Evolutionary conservation across 257 asterid genomes (phyloP).

Genomic region (Vinca minor): DNA sequence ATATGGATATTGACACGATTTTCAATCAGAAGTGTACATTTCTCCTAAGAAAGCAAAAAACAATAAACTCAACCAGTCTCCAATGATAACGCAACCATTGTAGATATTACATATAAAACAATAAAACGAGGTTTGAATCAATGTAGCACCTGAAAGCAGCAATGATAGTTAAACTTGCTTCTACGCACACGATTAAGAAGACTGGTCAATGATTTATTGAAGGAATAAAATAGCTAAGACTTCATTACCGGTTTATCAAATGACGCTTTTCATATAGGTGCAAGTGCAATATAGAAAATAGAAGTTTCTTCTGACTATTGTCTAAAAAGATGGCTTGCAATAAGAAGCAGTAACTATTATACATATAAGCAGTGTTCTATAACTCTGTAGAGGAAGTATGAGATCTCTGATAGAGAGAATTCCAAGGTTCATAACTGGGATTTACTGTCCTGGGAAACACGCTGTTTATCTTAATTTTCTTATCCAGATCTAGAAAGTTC

Average conservation of each 20-base stretch:
- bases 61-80: not conserved
- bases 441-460: not conserved
- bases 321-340: not conserved
- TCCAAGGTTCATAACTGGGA: not conserved
- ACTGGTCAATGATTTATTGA: not conserved
- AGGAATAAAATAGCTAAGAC: conserved; percentile 1
- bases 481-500: not conserved
- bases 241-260: not conserved
- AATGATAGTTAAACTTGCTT: not conserved
- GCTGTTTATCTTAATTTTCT: not conserved
- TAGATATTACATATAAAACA: not conserved
- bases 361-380: not conserved
- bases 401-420: not conserved
- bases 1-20: conserved; percentile 47
- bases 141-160: not conserved
- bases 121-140: not conserved
- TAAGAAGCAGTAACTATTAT: not conserved
- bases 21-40: conserved; percentile 28
- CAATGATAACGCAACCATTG: not conserved
- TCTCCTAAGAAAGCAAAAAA: conserved; percentile 33
- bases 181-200: not conserved
- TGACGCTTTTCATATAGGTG: not conserved
- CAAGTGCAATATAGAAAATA: not conserved
- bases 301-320: not conserved
- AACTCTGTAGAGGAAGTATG: not conserved